Evolutionary conservation across 164 flowering plant species (phyloP), one percentile per base, ranked within the genome.

Genomic region (Sextonia rubra): DNA sequence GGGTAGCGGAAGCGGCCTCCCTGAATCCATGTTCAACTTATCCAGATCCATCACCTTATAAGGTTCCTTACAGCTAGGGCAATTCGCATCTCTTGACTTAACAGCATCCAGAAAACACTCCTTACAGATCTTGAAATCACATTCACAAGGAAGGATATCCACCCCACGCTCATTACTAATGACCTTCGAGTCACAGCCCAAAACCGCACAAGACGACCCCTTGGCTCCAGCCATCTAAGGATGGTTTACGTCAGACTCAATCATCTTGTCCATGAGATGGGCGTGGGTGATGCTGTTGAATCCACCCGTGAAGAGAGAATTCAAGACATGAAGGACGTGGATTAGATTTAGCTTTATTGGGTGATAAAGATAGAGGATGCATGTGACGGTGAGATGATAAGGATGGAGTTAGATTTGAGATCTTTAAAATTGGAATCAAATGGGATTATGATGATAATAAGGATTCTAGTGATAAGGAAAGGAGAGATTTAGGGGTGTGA

Each of bases 31-130:
- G 80, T 77, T 32, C 88, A 86, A 24, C 60, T 86, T 90, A 1
- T 85, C 88, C 29, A 73, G 79, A 5, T 88, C 90, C 18, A 81
- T 86, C 3, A 73, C 68, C 72, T 79, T 90, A 73, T 88, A 88
- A 0, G 81, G 80, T 76, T 87, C 94, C 73, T 86, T 90, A 80
- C 94, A 90, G n/a, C 92, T 89, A 20, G 94, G 94, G 73, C 94
- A 90, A 14, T 83, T 67, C 8, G 52, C 70, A 1, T 87, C 91
- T 2, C 81, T 80, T 0, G 79, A 84, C 62, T 88, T 90, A 26
- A 77, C 86, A 1, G 94, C 91, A 71, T 90, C 91, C 72, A 86
- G 60, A 77, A 73, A 90, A 70, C 94, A 90, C 44, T 88, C 91
- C 69, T 89, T 85, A 71, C 94, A 90, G 9, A 90, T 90, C 73